Evolutionary conservation across 2,329 filamentous ascomycete genomes (phyloP).

Genomic region (Fonsecaea erecta): DNA sequence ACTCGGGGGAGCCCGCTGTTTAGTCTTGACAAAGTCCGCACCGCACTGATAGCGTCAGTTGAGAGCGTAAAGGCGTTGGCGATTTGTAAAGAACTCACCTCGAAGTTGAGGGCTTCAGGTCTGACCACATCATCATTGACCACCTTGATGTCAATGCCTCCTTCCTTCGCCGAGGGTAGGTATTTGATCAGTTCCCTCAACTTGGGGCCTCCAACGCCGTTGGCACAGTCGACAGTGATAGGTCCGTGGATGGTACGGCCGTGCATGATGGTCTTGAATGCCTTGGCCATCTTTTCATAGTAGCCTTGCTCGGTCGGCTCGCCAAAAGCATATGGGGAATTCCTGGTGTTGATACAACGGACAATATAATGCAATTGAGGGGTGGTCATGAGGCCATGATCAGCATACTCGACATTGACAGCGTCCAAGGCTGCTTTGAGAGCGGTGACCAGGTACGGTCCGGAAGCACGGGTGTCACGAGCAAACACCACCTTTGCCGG

Average conservation of each 20-base stretch:
- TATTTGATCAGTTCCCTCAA: constrained; percentile 83
- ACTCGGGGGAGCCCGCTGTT: constrained; percentile 83
- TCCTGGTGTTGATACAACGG: constrained; percentile 90
- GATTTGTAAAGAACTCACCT: constrained; percentile 59
- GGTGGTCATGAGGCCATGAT: constrained; percentile 91
- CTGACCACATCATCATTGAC: constrained; percentile 93
- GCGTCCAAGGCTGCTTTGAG: constrained; percentile 80
- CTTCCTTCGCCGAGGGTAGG: constrained; percentile 69
- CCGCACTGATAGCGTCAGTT: constrained; percentile 67
- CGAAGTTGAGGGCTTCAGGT: constrained; percentile 84
- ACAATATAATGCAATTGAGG: constrained; percentile 98
- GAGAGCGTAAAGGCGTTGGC: background rate
- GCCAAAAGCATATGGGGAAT: constrained; percentile 84
- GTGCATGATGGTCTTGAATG: constrained; percentile 82
- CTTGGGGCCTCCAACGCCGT: constrained; percentile 94
- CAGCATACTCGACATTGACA: constrained; percentile 72
- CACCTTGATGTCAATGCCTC: constrained; percentile 78
- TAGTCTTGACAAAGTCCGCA: constrained; percentile 96
- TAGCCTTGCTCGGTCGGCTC: constrained; percentile 88
- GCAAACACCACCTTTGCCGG: constrained; percentile 85
- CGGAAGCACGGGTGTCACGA: constrained; percentile 90
- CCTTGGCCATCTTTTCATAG: constrained; percentile 86
- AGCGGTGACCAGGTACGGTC: constrained; percentile 78
- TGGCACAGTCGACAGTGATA: constrained; percentile 91
- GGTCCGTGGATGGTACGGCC: constrained; percentile 73